Percentiles rank a stretch among this genome's conserved stretches.
Conservation (phyloP, 2,329 filamentous ascomycete species). For the Aspergillus fischeri region DNA sequence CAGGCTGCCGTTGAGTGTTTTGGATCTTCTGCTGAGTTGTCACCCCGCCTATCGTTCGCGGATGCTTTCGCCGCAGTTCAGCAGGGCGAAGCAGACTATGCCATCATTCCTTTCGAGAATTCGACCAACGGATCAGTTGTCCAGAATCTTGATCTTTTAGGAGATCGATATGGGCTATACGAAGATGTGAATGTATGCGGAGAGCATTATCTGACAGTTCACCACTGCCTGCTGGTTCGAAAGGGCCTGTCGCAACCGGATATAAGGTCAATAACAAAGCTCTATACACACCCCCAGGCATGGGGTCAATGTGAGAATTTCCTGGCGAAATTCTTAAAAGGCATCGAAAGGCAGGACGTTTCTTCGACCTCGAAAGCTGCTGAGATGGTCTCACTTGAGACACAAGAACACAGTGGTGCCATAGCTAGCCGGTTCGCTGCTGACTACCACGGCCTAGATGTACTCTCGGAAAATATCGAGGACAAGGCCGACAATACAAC, state of each 20-base stretch:
- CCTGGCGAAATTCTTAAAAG: constrained; percentile 64
- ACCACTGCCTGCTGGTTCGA: constrained; percentile 73
- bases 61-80: constrained; percentile 81
- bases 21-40: constrained; percentile 28
- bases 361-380: constrained; percentile 83
- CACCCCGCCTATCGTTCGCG: constrained; percentile 35
- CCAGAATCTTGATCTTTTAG: constrained; percentile 83
- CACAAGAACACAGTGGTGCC: constrained; percentile 63
- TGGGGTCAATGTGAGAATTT: constrained; percentile 87
- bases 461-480: constrained; percentile 55
- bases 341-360: constrained; percentile 75
- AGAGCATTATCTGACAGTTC: constrained; percentile 81
- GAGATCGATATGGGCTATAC: constrained; percentile 64
- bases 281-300: constrained; percentile 94
- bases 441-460: constrained; percentile 60
- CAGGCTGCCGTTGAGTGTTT: constrained; percentile 55
- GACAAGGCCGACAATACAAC: constrained; percentile 46
- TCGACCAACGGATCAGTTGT: constrained; percentile 90
- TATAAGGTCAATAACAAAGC: constrained; percentile 62
- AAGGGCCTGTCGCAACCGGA: constrained; percentile 22
- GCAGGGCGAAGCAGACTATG: constrained; percentile 58
- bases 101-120: constrained; percentile 93
- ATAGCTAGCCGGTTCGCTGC: constrained; percentile 75
- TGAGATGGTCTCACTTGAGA: constrained; percentile 62
- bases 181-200: constrained; percentile 70